Percentiles rank a stretch among this genome's conserved stretches.
Evolutionary conservation across 768 basidiomycete species (phyloP).

Genomic region (Cyclocybe cylindracea): DNA sequence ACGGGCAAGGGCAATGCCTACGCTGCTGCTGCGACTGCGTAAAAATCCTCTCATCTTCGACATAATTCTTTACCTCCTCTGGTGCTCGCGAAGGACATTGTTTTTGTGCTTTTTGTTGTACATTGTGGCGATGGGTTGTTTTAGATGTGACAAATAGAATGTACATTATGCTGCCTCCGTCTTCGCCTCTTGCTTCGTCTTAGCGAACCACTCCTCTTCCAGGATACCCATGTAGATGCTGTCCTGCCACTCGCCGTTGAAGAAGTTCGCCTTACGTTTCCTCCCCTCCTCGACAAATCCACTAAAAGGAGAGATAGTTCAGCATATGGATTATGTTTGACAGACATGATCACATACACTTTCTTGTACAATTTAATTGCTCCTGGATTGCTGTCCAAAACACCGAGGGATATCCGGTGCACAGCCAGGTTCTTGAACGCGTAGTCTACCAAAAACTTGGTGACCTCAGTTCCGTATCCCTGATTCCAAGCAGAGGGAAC

Average conservation of each 20-base stretch:
- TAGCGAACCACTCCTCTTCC: constrained; percentile 37
- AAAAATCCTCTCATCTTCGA: neutral
- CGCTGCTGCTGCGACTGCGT: constrained; percentile 1
- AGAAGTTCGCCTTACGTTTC: constrained; percentile 35
- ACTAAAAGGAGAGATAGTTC: constrained; percentile 17
- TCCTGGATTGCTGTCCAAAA: constrained; percentile 14
- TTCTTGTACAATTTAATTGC: constrained; percentile 27
- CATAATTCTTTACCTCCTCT: no score
- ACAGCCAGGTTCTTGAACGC: constrained; percentile 13
- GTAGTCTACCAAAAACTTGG: constrained; percentile 15
- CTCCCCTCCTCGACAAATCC: constrained; percentile 42
- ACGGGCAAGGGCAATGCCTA: constrained; percentile 54
- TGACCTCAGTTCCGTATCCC: constrained; percentile 22
- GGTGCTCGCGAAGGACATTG: no score
- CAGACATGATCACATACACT: constrained; percentile 21
- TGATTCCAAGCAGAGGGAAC: constrained; percentile 22
- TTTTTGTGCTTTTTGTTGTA: neutral
- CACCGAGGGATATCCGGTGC: constrained; percentile 28
- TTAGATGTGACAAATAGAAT: neutral
- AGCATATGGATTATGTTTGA: neutral
- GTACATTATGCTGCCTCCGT: no score
- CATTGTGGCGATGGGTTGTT: neutral
- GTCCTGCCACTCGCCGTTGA: constrained; percentile 37
- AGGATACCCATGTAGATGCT: constrained; percentile 38
- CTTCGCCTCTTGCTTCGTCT: neutral